phyloP scores from a whole-genome alignment of 164 flowering plant species.

The Echeveria elegans region DNA sequence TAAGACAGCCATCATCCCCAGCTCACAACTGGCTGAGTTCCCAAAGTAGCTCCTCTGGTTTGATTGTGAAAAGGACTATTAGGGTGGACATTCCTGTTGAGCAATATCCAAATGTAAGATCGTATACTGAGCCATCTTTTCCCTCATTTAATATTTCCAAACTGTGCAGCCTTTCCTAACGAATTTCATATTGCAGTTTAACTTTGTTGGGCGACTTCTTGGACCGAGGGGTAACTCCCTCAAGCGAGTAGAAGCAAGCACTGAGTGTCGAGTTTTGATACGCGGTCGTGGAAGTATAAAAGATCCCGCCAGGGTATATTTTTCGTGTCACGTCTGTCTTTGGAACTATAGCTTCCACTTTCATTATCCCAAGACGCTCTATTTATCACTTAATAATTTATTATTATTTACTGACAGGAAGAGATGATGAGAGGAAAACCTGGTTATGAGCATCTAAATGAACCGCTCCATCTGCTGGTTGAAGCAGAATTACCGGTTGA shows the following conservation, averaged over 20 bases:
- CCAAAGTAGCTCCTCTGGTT: conserved; percentile 75
- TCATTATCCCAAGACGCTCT: too few relatives aligned
- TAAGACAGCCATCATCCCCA: conserved; percentile 50
- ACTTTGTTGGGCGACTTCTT: conserved; percentile 99
- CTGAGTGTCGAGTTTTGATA: too few relatives aligned
- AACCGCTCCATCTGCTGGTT: conserved; percentile 82
- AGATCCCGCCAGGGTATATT: conserved; percentile 77
- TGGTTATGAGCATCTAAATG: too few relatives aligned
- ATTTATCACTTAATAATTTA: too few relatives aligned
- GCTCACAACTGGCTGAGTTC: conserved; percentile 80
- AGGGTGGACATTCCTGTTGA: conserved; percentile 93
- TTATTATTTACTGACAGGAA: conserved; percentile 47
- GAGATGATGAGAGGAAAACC: too few relatives aligned
- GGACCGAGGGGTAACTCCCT: too few relatives aligned
- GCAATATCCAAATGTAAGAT: conserved; percentile 71
- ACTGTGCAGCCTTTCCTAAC: background rate
- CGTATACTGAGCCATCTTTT: background rate
- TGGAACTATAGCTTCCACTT: too few relatives aligned
- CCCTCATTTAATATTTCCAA: background rate
- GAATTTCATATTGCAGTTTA: conserved; percentile 46
- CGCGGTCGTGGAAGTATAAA: too few relatives aligned
- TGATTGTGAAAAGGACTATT: conserved; percentile 71
- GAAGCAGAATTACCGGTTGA: conserved; percentile 92
- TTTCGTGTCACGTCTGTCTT: too few relatives aligned
- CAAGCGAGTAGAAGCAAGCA: too few relatives aligned